Base-by-base conservation (phyloP, 129 eudicot species). In the Escallonia herrerae region DNA sequence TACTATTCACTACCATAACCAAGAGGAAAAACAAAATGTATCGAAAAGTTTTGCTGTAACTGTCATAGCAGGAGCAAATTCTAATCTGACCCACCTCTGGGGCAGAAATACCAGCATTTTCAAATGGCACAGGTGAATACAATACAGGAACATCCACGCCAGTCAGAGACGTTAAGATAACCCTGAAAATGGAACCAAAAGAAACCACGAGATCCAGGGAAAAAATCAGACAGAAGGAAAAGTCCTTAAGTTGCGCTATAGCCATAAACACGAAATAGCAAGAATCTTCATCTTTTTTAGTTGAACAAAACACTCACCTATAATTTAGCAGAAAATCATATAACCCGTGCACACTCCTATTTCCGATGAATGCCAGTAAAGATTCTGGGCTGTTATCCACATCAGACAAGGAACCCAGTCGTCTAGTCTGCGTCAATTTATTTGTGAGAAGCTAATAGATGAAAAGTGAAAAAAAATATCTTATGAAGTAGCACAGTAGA, bases 301-400 rank as follows among this genome's bases (percentile, higher is more conserved):
- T 40, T 60, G 56, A 47, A 61, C 39, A 3, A 56, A 63, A 52
- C 48, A 64, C 71, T 69, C 45, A 86, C 99, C 94, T 86, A 62
- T 89, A 89, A 53, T 94, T 94, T 44, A 94, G 82, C 62, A 94
- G 76, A 80, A 94, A 78, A 60, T 94, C 99, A 54, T 79, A 94
- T 63, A 94, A 80, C 4, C 90, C 95, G 39, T 94, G 90, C 40
- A 84, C 93, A 74, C 77, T 82, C 57, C 60, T 62, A 71, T 85
- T 83, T 53, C 89, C 97, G 58, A 69, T 62, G 51, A 94, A 71
- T 71, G 76, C 72, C 48, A 94, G 71, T 71, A 86, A 79, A 41
- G 99, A 94, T 65, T 86, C 81, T 4, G 99, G 90, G 62, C 77
- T 89, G 58, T 80, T 94, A 79, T 94, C 99, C 70, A 86, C 80